Percentiles rank a stretch among this genome's conserved stretches.
Conservation (phyloP, 2,329 filamentous ascomycete species). For the Colletotrichum incanum region DNA sequence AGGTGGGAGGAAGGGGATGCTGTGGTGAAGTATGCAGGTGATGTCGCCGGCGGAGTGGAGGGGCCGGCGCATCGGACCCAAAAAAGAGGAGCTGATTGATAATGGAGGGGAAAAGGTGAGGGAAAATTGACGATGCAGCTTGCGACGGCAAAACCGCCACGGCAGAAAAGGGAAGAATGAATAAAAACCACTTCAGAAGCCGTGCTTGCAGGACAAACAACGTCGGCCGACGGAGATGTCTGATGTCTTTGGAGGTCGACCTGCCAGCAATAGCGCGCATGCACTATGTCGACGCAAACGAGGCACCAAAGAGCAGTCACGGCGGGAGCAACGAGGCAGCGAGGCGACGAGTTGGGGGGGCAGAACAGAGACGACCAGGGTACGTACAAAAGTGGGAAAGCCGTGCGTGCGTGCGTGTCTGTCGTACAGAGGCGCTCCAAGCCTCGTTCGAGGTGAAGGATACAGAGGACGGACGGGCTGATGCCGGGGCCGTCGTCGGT, state of each 20-base stretch:
- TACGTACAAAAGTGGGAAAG: slow-evolving; percentile 42
- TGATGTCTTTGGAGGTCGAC: neutral
- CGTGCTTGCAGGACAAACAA: neutral
- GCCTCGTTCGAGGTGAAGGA: slow-evolving; percentile 8
- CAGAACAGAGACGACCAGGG: slow-evolving; percentile 23
- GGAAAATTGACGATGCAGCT: slow-evolving; percentile 33
- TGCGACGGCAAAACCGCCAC: slow-evolving; percentile 6
- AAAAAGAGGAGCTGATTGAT: slow-evolving; percentile 43
- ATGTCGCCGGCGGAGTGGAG: slow-evolving; percentile 39
- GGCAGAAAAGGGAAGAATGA: neutral
- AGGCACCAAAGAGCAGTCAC: neutral
- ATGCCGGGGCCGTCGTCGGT: slow-evolving; percentile 28
- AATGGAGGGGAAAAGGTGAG: slow-evolving; percentile 28
- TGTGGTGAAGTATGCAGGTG: slow-evolving; percentile 24
- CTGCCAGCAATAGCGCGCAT: neutral
- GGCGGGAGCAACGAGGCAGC: slow-evolving; percentile 15
- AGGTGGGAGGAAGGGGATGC: neutral
- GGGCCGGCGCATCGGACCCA: slow-evolving; percentile 40
- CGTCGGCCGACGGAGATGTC: neutral
- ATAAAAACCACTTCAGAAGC: neutral
- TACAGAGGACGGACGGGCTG: slow-evolving; percentile 18
- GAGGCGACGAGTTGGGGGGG: neutral
- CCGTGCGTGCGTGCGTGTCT: neutral
- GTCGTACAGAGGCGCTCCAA: slow-evolving; percentile 23
- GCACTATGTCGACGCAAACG: slow-evolving; percentile 6